Base-by-base conservation (phyloP, 192 early-diverging fungal species). In the Kappamyces sp. region DNA sequence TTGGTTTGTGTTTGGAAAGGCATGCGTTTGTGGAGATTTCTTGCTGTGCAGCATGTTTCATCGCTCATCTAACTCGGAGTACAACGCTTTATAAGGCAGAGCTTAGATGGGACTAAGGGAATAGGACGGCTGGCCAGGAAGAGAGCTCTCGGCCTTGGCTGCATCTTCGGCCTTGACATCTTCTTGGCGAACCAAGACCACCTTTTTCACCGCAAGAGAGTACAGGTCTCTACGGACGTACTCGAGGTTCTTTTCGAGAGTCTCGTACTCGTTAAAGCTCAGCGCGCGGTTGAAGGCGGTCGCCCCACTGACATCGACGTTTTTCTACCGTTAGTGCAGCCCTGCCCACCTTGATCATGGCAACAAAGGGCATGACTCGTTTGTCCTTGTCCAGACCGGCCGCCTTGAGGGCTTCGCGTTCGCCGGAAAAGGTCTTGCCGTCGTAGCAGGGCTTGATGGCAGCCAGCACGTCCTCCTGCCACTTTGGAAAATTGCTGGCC, bases 311-410 rank as follows among this genome's bases (percentile, higher is more conserved):
- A 64, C 71, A 38, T 78, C 81, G 9, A 94, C 85, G 44, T 74
- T 78, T 71, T 91, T 93, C 69, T 65, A 63, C 3, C 53, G 15
- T 48, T 13, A 46, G 13, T 15, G 33, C 4, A 34, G 41, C 32
- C 23, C 2, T 61, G n/a, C n/a, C n/a, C n/a, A 74, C 74, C 85
- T 93, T 90, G 67, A 93, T 81, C 44, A 87, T 82, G 50, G 92
- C 84, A 49, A 93, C 80, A 75, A 99, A 99, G 12, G 92, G 90
- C 92, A 97, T 97, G n/a, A 81, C 86, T 70, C 86, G 86, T 76
- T 96, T 97, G 76, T 98, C 88, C 77, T 93, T 95, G 66, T 88
- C 75, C 68, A 97, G 62, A 40, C 89, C 92, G 54, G 67, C 74
- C 35, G 71, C 62, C 51, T 69, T 77, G 64, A 97, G 75, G 15